phyloP scores from a whole-genome alignment of 2,329 filamentous ascomycete species.

The Elsinoe ampelina region DNA sequence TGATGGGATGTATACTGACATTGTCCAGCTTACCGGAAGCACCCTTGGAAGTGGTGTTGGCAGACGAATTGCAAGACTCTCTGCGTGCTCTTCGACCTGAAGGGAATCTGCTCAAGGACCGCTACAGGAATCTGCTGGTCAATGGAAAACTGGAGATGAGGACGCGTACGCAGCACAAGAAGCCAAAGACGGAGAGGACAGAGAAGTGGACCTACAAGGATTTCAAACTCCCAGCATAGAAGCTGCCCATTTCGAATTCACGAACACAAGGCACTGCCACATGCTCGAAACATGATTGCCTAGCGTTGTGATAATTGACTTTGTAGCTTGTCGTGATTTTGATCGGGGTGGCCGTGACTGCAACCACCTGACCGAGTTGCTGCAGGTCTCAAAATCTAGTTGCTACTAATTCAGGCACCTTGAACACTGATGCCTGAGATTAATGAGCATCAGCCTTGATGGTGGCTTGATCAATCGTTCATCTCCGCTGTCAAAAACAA shows the following conservation, averaged over 20 bases:
- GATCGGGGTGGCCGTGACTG: too few species aligned
- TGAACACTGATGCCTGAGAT: background rate
- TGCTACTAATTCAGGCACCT: background rate
- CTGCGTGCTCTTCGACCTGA: conserved; percentile 62
- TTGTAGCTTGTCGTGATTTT: too few species aligned
- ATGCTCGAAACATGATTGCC: too few species aligned
- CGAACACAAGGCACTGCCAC: background rate
- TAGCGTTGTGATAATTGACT: too few species aligned
- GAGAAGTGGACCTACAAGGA: conserved; percentile 99
- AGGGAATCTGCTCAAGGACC: conserved; percentile 86
- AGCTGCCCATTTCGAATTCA: background rate
- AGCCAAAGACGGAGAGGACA: conserved; percentile 68
- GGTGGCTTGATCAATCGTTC: background rate
- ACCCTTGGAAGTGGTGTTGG: conserved; percentile 40
- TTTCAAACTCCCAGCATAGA: conserved; percentile 48
- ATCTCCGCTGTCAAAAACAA: conserved; percentile 1
- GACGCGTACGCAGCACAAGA: conserved; percentile 70
- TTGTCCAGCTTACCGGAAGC: conserved; percentile 57
- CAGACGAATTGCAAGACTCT: conserved; percentile 43
- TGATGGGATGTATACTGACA: conserved; percentile 3
- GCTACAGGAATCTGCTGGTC: conserved; percentile 80
- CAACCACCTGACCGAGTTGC: too few species aligned
- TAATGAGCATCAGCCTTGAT: background rate
- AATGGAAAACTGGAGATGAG: conserved; percentile 82
- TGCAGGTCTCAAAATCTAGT: background rate